Evolutionary conservation across 495 filamentous ascomycete species (phyloP), one percentile per base, ranked within the genome.

Genomic region (Aspergillus nidulans): DNA sequence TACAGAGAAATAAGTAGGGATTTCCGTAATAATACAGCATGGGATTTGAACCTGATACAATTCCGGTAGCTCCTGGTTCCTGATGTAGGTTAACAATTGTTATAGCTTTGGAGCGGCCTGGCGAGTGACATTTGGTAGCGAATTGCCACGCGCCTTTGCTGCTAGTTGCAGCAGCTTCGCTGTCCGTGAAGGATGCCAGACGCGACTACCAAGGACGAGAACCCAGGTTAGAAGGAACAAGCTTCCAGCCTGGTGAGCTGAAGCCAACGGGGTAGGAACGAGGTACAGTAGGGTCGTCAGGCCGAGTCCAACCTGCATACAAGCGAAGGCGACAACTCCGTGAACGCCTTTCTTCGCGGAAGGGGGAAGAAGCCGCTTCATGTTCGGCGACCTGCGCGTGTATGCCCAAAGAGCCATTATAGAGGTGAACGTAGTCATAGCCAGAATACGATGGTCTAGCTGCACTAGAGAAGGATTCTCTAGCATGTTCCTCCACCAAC

Each of bases 401-500:
- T 95, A 97, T 9, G 80, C 82, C 70, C 86, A 91, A 12, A 97
- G 76, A 1, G 81, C 79, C 41, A 92, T 74, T 43, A 97, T 81
- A 52, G 85, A 81, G 16, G 85, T 85, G 73, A 97, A 95, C 7
- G 95, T 96, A 2, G 88, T 90, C 49, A 81, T 89, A 43, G 94
- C 94, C 16, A 96, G 77, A 55, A 92, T 86, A n/a, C 94, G 85
- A 75, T 98, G 94, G 69, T 98, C 89, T 21, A 98, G 81, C 69
- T 98, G 94, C 9, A 96, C 94, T 8, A 92, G 78, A 0, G 89
- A 91, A 8, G 94, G 95, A 72, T 98, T 98, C 76, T 97, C 94
- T 10, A 96, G 85, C 81, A 90, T 85, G 76, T 97, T 98, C 58
- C 94, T 83, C 94, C 94, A 98, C 84, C 85, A 89, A 34, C 96